Base-by-base conservation (phyloP, 805 yeast species). In the Saccharomycopsis guyanensis region DNA sequence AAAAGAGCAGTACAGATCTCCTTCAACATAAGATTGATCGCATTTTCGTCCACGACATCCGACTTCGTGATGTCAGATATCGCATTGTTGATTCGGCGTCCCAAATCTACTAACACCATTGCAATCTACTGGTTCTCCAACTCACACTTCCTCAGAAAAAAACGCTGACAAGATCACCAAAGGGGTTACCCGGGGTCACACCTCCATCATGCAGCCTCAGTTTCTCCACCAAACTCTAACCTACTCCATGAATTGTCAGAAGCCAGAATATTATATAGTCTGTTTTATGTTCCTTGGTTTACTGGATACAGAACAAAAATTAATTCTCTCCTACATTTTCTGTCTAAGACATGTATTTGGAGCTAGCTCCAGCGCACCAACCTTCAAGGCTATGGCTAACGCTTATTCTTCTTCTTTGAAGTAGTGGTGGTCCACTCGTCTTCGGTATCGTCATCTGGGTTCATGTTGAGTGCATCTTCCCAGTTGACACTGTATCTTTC, bases 1-100 rank as follows among this genome's bases (percentile, higher is more conserved):
- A 93, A 69, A 47, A 91, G 72, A 0, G 98, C 98, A 49, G 85
- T 81, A 49, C 94, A 86, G 43, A 91, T 81, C 57, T 85, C 95
- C 62, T 91, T 91, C 56, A 93, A 68, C 82, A 89, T 76, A 27
- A 61, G 61, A 57, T 82, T 86, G 43, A 84, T 73, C 12, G 81
- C 82, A 32, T 65, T 68, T 53, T 72, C 73, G 47, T 80, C 86
- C 50, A 76, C 82, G 34, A 76, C 71, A 15, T 70, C 74, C 5
- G 86, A 67, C 54, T 70, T 68, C 32, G 85, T 68, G 38, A 83
- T 78, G 49, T 74, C 76, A 38, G 79, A 69, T 43, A 84, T 81
- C 16, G 93, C 94, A 57, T 71, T 70, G 64, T 83, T 83, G 62
- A 84, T 82, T 55, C 86, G 75, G 57, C 80, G 71, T 27, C 94